Conservation (phyloP, 1,284 basidiomycete genomes). For the Phlebopus sp. region DNA sequence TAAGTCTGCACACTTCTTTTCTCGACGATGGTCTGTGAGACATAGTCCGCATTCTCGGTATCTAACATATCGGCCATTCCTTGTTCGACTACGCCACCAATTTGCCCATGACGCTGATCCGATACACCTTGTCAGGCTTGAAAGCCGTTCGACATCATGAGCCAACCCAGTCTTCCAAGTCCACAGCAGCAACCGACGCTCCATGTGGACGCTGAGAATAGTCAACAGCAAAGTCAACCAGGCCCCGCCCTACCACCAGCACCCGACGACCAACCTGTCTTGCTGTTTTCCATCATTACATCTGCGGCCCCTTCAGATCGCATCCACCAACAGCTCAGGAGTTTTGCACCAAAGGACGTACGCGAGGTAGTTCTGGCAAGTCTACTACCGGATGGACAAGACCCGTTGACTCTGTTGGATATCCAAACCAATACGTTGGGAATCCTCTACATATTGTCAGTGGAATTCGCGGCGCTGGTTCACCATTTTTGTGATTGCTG, state of each 20-base stretch:
- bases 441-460: constrained; percentile 69
- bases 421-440: constrained; percentile 57
- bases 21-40: too few relatives aligned
- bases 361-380: constrained; percentile 49
- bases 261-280: constrained; percentile 14
- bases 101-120: constrained; percentile 22
- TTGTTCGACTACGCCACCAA: background rate
- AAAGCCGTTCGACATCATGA: constrained; percentile 20
- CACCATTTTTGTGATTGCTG: background rate
- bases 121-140: constrained; percentile 7
- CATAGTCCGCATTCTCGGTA: too few relatives aligned
- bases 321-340: constrained; percentile 43
- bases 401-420: constrained; percentile 60
- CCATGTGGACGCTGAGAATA: constrained; percentile 18
- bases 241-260: constrained; percentile 6
- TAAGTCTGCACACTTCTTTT: too few relatives aligned
- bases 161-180: constrained; percentile 24
- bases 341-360: constrained; percentile 42
- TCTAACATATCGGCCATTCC: too few relatives aligned
- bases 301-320: constrained; percentile 34
- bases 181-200: constrained; percentile 20
- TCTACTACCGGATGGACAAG: constrained; percentile 49
- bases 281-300: constrained; percentile 46
- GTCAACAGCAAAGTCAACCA: constrained; percentile 11
- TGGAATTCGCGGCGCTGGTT: constrained; percentile 11